Conservation (phyloP, 768 basidiomycete genomes). For the Tricholoma furcatifolium region DNA sequence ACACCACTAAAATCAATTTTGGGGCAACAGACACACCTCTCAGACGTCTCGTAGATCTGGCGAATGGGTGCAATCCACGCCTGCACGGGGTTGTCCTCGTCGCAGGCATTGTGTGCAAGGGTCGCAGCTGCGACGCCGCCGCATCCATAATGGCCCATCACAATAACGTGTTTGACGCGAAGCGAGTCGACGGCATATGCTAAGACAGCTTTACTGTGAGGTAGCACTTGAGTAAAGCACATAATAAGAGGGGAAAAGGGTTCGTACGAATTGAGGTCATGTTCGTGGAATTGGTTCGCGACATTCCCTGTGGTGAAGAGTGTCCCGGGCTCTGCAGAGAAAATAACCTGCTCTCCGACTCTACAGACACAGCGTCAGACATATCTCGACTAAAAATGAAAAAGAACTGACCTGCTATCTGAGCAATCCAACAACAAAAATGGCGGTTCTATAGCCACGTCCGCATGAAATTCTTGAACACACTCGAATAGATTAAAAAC, state of each 20-base stretch:
- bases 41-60: constrained; percentile 32
- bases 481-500: not conserved
- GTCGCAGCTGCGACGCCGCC: constrained; percentile 38
- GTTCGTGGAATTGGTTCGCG: constrained; percentile 37
- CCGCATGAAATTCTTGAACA: not conserved
- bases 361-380: not conserved
- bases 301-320: constrained; percentile 39
- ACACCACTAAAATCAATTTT: not conserved
- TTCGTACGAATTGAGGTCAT: constrained; percentile 35
- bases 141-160: constrained; percentile 46
- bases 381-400: not conserved
- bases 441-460: constrained; percentile 24
- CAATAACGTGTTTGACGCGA: constrained; percentile 37
- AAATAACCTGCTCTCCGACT: constrained; percentile 36
- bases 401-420: constrained; percentile 27
- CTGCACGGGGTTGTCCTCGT: constrained; percentile 30
- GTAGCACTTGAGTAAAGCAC: not conserved
- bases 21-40: constrained; percentile 21
- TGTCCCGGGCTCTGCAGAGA: constrained; percentile 37
- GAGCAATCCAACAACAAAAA: constrained; percentile 41
- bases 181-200: constrained; percentile 36
- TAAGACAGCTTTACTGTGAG: constrained; percentile 31
- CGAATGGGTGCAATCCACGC: constrained; percentile 41
- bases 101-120: not conserved
- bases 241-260: not conserved